phyloP scores from a whole-genome alignment of 257 asterid species.

The Nicotiana sylvestris region DNA sequence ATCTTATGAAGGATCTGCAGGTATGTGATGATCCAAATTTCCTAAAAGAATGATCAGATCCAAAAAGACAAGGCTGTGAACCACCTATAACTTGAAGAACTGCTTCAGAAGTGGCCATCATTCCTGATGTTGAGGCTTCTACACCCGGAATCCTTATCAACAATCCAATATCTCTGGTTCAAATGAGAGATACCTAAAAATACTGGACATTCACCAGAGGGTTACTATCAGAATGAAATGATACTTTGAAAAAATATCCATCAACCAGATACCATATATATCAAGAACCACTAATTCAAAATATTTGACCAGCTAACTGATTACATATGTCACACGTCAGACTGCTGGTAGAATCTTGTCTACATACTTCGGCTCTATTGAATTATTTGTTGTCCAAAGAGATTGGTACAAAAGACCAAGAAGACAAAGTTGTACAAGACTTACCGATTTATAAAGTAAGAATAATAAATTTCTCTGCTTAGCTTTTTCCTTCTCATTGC shows the following conservation, averaged over 20 bases:
- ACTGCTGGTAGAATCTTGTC: background rate
- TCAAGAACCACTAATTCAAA: background rate
- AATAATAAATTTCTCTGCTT: background rate
- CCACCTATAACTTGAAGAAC: constrained; percentile 34
- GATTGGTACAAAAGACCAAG: background rate
- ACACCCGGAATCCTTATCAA: background rate
- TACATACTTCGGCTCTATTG: background rate
- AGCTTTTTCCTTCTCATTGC: background rate
- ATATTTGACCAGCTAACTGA: background rate
- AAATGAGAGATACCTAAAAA: background rate
- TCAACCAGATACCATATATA: background rate
- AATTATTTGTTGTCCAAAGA: background rate
- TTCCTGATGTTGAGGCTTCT: background rate
- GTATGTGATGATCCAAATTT: constrained; percentile 16
- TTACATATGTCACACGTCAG: background rate
- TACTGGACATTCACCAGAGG: background rate
- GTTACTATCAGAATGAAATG: background rate
- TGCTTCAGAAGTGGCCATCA: constrained; percentile 44
- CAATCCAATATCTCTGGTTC: background rate
- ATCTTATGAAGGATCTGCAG: constrained; percentile 24
- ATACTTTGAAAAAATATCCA: background rate
- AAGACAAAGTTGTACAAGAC: background rate
- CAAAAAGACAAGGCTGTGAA: constrained; percentile 20
- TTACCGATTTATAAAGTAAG: background rate
- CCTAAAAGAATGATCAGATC: constrained; percentile 27